Base-by-base conservation (phyloP, 2,329 filamentous ascomycete species). In the Talaromyces sp. region DNA sequence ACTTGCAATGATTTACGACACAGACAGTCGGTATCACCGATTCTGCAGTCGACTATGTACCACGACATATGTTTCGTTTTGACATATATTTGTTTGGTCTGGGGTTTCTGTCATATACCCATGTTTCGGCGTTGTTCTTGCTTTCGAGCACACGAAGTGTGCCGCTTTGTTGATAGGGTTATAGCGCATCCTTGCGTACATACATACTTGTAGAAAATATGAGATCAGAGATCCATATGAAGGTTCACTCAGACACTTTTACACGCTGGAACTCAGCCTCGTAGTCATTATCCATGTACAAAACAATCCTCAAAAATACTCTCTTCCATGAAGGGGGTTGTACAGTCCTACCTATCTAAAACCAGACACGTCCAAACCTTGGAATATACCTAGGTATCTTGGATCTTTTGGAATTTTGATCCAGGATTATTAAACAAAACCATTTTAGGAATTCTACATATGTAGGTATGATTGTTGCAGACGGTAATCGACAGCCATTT, bases 51-150 rank as follows among this genome's bases (percentile, higher is more conserved):
- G 6, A 38, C 22, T 36, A 22, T 31, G 53, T 36, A 56, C 38
- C 31, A 56, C 53, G 53, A 56, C 31, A 56, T 36, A 25, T 56
- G n/a, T 56, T 56, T 36, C 19, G 11, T 56, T 56, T 29, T 53
- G 53, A 22, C 19, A 34, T 56, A 45, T 7, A 27, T 45, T 22
- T 27, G 19, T 29, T 31, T 27, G 13, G 5, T 31, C 13, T 25
- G 36, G 29, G 15, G 25, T 27, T 43, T 56, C 5, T 25, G 22
- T 59, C 36, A 59, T 45, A 59, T 59, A 59, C 56, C 38, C 56
- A 59, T 45, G 29, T 3, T 40, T 15, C 5, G 56, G 56, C 56
- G 36, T 45, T 45, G 36, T 59, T 29, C 0, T 13, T 25, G 15
- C 8, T 25, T 19, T 31, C 27, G 4, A 53, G 27, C 3, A 17